These are phyloP conservation scores for Mycena vitilis DNA, from an alignment of 768 basidiomycete species.

Conservation along the genomic window DNA sequence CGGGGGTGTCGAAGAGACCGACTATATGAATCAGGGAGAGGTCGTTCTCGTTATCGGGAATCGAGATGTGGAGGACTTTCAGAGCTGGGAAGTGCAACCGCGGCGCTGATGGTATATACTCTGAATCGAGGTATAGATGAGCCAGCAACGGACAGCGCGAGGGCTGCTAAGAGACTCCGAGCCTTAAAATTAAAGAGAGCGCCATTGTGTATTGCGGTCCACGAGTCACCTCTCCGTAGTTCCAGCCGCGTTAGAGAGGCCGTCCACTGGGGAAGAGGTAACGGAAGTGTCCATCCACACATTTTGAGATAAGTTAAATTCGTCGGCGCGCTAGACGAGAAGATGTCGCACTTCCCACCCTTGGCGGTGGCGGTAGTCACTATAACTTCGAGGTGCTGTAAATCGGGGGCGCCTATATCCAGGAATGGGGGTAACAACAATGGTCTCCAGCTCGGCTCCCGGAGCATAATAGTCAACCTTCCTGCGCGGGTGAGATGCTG, in stretches of 20 bases:
- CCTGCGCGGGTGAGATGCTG: not conserved
- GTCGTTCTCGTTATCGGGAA: not conserved
- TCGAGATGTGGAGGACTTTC: not conserved
- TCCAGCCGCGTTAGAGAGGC: conserved; percentile 3
- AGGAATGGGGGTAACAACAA: not conserved
- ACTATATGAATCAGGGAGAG: not conserved
- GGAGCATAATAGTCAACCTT: not conserved
- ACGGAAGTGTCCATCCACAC: not conserved
- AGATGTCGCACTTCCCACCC: not conserved
- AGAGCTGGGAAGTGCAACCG: not conserved
- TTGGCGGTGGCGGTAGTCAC: not conserved
- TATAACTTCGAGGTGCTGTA: conserved; percentile 6
- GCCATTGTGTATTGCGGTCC: not conserved
- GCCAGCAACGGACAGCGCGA: not conserved
- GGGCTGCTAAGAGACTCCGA: not conserved
- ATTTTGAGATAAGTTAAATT: not conserved
- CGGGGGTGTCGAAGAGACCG: not conserved
- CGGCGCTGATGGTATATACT: not conserved
- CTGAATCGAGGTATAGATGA: not conserved
- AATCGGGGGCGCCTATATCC: not conserved
- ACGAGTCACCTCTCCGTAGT: not conserved
- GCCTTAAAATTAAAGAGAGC: too few species aligned
- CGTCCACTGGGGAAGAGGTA: conserved; percentile 3
- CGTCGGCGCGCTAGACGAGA: not conserved
- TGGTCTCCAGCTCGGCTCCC: too few species aligned